Evolutionary conservation across 148 eudicot species (phyloP).

Genomic region (Camellia granthamiana): DNA sequence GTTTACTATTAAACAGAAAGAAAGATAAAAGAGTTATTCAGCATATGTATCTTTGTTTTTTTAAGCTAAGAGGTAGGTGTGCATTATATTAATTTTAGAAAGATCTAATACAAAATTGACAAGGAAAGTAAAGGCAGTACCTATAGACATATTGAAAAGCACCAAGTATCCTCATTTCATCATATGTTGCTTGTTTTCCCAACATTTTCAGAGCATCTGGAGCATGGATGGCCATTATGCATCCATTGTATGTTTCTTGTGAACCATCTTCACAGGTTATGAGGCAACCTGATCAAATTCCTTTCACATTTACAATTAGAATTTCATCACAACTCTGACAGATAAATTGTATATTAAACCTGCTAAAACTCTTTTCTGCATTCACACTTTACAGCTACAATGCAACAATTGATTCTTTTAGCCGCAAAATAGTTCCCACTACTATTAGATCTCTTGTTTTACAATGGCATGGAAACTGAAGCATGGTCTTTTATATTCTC

Average conservation of each 20-base stretch:
- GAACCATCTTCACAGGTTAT: slow-evolving; percentile 58
- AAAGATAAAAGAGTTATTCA: neutral
- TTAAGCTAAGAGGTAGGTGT: neutral
- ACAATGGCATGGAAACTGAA: neutral
- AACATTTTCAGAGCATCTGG: slow-evolving; percentile 76
- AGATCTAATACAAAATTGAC: neutral
- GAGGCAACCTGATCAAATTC: slow-evolving; percentile 62
- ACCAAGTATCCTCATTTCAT: slow-evolving; percentile 79
- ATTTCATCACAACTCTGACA: slow-evolving; percentile 2
- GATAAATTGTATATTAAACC: neutral
- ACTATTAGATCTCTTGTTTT: neutral
- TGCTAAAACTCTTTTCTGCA: neutral
- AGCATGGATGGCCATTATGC: slow-evolving; percentile 83
- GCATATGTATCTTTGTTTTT: neutral
- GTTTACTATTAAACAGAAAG: neutral
- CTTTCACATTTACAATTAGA: slow-evolving; percentile 46
- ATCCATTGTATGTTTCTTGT: slow-evolving; percentile 54
- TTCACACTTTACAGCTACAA: neutral
- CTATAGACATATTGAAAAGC: slow-evolving; percentile 89
- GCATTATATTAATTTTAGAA: neutral
- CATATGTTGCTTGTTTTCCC: slow-evolving; percentile 71
- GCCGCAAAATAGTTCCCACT: neutral
- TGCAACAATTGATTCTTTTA: neutral
- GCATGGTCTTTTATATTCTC: neutral
- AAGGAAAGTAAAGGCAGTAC: slow-evolving; percentile 30